Evolutionary conservation across 768 basidiomycete genomes (phyloP), one percentile per base, ranked within the genome.

Genomic region (Leucosporidium creatinivorum): DNA sequence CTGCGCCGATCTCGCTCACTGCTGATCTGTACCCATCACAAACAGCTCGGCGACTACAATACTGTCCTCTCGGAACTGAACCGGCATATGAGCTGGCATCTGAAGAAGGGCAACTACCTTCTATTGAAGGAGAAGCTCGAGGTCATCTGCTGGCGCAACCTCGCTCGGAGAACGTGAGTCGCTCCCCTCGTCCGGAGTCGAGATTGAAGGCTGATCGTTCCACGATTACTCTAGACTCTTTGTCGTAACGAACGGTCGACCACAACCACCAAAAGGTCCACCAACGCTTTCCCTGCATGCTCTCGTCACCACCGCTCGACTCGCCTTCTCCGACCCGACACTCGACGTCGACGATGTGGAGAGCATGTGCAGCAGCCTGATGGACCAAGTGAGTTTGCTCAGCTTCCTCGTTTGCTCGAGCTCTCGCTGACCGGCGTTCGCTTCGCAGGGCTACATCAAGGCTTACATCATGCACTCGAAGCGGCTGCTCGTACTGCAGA

Each of bases 131-230:
- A 76, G 30, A 76, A 76, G 62, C 72, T 76, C 30, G 75, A 76
- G 62, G 31, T 66, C 25, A 15, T 76, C 1, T 76, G 75, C 57
- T 76, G 75, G 75, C 68, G 75, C 17, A 76, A 76, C 59, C 61
- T 76, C 19, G 51, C 63, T 5, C 49, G 75, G 28, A 30, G 63
- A 59, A 72, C 70, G 75, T 92, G 17, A 47, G 73, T 56, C 39
- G 21, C 25, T 18, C 17, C 26, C 26, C 54, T 10, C 17, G 18
- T 49, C 26, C 33, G 21, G 9, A 33, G 4, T 48, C 13, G 8
- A 15, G 39, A 44, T 51, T 30, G 3, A 7, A n/a, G 12, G 17
- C 13, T 49, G 17, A 36, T 21, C 30, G 25, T 39, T 49, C 10
- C 5, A 44, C 39, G 39, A 13, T 13, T 44, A 3, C 1, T 8